Evolutionary conservation across 1,284 basidiomycete species (phyloP).

Genomic region (Peniophora sp.): DNA sequence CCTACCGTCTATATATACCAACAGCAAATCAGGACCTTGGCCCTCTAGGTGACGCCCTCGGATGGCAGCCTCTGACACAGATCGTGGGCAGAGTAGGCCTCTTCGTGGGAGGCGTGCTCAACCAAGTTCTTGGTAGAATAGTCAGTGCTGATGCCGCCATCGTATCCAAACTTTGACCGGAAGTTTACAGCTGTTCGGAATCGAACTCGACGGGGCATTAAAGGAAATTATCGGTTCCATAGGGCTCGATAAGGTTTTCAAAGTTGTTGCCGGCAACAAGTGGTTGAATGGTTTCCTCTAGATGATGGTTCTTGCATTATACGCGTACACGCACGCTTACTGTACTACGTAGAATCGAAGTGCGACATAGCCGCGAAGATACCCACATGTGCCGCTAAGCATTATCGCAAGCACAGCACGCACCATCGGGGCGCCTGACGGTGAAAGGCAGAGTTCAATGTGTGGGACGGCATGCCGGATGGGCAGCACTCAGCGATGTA

Average conservation of each 20-base stretch:
- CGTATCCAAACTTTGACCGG: background rate
- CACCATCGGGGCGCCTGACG: no score
- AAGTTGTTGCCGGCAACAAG: slow-evolving; percentile 19
- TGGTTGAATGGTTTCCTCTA: no score
- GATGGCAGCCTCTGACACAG: background rate
- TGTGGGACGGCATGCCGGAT: no score
- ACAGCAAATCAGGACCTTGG: background rate
- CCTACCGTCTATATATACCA: no score
- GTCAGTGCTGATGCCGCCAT: background rate
- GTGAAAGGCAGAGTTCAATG: no score
- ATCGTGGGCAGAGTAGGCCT: background rate
- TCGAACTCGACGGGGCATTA: slow-evolving; percentile 23
- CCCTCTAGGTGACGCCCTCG: background rate
- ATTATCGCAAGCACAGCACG: no score
- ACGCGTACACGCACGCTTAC: no score
- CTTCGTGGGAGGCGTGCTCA: background rate
- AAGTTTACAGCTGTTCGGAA: slow-evolving; percentile 16
- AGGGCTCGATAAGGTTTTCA: slow-evolving; percentile 23
- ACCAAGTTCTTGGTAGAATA: background rate
- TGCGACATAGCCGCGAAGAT: no score
- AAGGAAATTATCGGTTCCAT: slow-evolving; percentile 15
- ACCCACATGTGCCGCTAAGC: no score
- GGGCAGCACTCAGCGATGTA: no score
- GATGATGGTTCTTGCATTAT: no score
- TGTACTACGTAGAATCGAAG: no score